phyloP scores from a whole-genome alignment of 23 red algal species.

The Porphyridium purpureum region DNA sequence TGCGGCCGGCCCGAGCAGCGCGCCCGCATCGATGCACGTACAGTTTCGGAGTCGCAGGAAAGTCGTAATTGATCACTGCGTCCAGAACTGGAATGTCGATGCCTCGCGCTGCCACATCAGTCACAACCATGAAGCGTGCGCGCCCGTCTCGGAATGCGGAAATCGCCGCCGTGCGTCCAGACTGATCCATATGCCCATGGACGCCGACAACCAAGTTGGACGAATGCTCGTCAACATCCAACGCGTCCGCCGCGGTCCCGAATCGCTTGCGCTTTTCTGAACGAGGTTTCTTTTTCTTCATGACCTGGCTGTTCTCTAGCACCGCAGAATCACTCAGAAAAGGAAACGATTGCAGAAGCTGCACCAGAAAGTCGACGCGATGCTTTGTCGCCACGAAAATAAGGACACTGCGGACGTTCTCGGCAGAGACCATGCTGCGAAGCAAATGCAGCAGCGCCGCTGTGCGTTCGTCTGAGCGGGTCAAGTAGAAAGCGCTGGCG shows the following conservation, averaged over 20 bases:
- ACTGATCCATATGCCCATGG: constrained; percentile 86
- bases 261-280: neutral
- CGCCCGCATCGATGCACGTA: constrained; percentile 90
- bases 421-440: neutral
- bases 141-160: constrained; percentile 30
- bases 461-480: constrained; percentile 13
- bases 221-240: too few species aligned
- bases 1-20: constrained; percentile 46
- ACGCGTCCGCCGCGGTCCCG: too few species aligned
- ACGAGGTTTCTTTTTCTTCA: too few species aligned
- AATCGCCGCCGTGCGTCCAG: constrained; percentile 34
- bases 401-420: neutral
- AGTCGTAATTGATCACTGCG: constrained; percentile 81
- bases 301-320: too few species aligned
- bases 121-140: constrained; percentile 47
- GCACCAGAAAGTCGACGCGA: neutral
- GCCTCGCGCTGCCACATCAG: constrained; percentile 91
- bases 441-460: constrained; percentile 18
- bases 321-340: too few species aligned
- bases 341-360: constrained; percentile 45
- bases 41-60: constrained; percentile 72
- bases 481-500: constrained; percentile 29
- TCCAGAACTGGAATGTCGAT: constrained; percentile 84
- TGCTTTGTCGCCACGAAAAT: neutral
- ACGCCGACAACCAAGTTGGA: constrained; percentile 5